Evolutionary conservation across 2,329 filamentous ascomycete species (phyloP).

Genomic region (Epichloe elymi): DNA sequence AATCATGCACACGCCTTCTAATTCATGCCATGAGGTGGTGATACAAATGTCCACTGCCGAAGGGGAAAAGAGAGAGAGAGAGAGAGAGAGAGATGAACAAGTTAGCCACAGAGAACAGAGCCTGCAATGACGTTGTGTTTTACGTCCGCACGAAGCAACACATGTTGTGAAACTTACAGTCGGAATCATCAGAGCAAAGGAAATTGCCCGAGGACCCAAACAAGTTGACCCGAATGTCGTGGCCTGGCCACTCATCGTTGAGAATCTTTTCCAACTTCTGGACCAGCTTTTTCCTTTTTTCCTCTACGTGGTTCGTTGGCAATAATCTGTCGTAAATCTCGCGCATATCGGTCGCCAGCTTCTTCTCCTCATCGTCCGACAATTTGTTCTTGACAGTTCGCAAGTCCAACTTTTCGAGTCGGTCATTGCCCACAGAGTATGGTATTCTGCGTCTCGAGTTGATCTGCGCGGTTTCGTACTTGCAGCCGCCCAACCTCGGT

Average conservation of each 20-base stretch:
- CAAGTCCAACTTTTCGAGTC: constrained; percentile 57
- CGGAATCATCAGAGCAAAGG: constrained; percentile 88
- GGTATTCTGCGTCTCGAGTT: constrained; percentile 77
- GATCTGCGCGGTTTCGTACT: constrained; percentile 77
- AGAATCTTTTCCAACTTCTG: constrained; percentile 77
- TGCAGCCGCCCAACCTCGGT: constrained; percentile 52
- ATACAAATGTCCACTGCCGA: constrained; percentile 87
- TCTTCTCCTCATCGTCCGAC: constrained; percentile 58
- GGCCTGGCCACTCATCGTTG: constrained; percentile 82
- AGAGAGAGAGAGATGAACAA: neutral
- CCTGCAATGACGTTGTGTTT: neutral
- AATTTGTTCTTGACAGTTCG: constrained; percentile 61
- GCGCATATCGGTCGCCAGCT: constrained; percentile 69
- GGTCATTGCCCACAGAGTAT: constrained; percentile 76
- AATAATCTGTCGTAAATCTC: constrained; percentile 75
- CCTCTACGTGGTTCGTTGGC: constrained; percentile 67
- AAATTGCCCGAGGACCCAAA: constrained; percentile 98
- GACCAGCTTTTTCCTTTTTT: constrained; percentile 63
- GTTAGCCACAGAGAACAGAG: constrained; percentile 5
- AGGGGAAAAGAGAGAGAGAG: neutral
- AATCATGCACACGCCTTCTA: constrained; percentile 84
- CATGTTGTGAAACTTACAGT: constrained; percentile 49
- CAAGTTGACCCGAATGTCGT: constrained; percentile 78
- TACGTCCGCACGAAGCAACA: neutral
- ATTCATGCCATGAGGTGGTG: constrained; percentile 73